Conservation (phyloP, 148 eudicot genomes). For the Diospyros kaki region DNA sequence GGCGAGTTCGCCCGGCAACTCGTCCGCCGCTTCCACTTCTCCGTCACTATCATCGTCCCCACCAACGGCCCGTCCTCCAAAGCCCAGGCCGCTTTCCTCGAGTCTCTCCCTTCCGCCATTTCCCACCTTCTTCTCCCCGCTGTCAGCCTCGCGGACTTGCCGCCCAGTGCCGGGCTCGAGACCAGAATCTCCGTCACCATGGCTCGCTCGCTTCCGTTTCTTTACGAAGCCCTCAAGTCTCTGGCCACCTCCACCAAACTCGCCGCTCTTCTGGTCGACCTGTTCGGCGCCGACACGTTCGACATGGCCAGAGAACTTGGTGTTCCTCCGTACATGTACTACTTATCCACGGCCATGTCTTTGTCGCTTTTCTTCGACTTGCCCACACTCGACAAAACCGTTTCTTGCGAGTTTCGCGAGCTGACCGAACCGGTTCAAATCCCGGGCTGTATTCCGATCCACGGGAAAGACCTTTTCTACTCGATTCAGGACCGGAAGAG, state of each 20-base stretch:
- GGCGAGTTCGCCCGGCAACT: constrained; percentile 13
- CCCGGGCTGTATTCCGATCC: constrained; percentile 45
- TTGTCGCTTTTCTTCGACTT: constrained; percentile 29
- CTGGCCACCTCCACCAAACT: neutral
- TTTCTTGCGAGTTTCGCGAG: constrained; percentile 35
- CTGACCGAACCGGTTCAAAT: constrained; percentile 32
- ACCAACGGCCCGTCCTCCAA: neutral
- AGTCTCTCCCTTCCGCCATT: neutral
- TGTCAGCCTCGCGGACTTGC: constrained; percentile 28
- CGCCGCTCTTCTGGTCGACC: constrained; percentile 30
- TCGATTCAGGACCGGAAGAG: constrained; percentile 39
- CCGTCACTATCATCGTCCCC: constrained; percentile 4
- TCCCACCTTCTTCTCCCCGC: constrained; percentile 28
- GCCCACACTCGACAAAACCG: constrained; percentile 31
- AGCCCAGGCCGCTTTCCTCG: neutral
- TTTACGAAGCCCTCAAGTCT: constrained; percentile 17
- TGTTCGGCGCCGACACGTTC: constrained; percentile 45
- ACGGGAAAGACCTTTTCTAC: constrained; percentile 33
- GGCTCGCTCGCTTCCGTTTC: constrained; percentile 31
- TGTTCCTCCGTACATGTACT: constrained; percentile 31
- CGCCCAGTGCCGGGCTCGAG: constrained; percentile 28
- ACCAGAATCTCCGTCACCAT: constrained; percentile 29
- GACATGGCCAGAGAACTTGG: constrained; percentile 33
- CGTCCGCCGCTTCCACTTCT: neutral
- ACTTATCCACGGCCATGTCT: constrained; percentile 35